These are phyloP conservation scores for Cystobasidiopsis lactophilus DNA, from an alignment of 768 basidiomycete species.

Conservation along the genomic window DNA sequence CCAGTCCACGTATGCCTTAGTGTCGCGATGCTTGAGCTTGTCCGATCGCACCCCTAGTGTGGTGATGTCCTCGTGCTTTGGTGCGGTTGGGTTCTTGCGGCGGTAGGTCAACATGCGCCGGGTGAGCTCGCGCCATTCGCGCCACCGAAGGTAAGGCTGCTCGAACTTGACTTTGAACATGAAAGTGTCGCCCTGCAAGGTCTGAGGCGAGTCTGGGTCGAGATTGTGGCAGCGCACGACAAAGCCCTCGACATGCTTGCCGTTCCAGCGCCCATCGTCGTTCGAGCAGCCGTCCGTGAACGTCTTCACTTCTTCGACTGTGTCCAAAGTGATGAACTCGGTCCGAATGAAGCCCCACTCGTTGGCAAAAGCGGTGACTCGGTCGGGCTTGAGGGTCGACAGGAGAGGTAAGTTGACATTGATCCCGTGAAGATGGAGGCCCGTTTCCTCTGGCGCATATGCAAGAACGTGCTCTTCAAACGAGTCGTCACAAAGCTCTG, in stretches of 20 bases:
- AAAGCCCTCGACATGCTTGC: conserved; percentile 69
- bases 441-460: conserved; percentile 59
- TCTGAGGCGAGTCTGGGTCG: not conserved
- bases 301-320: conserved; percentile 41
- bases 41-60: not conserved
- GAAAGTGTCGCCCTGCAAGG: conserved; percentile 36
- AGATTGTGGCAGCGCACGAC: conserved; percentile 43
- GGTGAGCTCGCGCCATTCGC: conserved; percentile 89
- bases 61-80: too few species aligned
- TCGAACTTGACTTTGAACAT: conserved; percentile 99
- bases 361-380: conserved; percentile 55
- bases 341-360: conserved; percentile 87
- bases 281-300: conserved; percentile 50
- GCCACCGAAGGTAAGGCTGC: conserved; percentile 96
- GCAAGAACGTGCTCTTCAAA: conserved; percentile 92
- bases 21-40: conserved; percentile 20
- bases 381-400: conserved; percentile 41
- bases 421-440: conserved; percentile 79
- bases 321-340: conserved; percentile 33
- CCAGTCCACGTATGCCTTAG: conserved; percentile 60
- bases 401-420: conserved; percentile 47
- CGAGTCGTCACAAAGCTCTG: conserved; percentile 92
- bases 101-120: conserved; percentile 27
- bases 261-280: conserved; percentile 50
- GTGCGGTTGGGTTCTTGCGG: conserved; percentile 2